These are phyloP conservation scores for Thraustochytrium striatum DNA, from an alignment of 352 stramenopile genomes.

Conservation along the genomic window DNA sequence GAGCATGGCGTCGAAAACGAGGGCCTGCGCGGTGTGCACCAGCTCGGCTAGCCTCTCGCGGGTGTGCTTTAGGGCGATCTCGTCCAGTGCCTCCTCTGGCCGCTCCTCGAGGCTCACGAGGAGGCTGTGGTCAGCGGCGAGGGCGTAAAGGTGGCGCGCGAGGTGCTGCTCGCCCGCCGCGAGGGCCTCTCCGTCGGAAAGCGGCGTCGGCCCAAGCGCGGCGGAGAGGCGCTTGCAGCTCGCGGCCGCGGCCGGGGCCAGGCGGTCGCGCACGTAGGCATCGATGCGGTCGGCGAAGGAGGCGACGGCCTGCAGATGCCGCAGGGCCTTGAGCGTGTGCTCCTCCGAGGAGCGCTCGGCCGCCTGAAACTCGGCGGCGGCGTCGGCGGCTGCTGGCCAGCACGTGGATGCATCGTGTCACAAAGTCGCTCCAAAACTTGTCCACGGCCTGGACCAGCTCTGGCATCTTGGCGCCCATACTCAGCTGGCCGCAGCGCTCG, in stretches of 20 bases:
- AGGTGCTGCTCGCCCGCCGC: no score
- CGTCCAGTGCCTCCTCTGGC: not conserved
- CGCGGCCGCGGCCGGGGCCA: not conserved
- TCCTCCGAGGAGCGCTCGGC: slow-evolving; percentile 16
- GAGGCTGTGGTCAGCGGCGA: not conserved
- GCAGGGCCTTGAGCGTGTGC: not conserved
- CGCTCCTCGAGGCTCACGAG: not conserved
- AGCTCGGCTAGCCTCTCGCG: not conserved
- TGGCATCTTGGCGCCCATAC: not conserved
- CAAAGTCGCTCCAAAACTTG: slow-evolving; percentile 35
- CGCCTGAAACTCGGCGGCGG: not conserved
- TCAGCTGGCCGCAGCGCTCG: not conserved
- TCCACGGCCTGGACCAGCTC: not conserved
- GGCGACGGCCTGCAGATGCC: not conserved
- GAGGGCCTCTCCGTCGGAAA: no score
- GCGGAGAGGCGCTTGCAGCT: not conserved
- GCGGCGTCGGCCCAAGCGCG: no score
- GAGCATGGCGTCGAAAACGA: slow-evolving; percentile 26
- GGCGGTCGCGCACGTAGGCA: not conserved
- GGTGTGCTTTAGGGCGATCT: not conserved
- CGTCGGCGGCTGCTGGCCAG: not conserved
- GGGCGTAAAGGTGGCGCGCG: not conserved
- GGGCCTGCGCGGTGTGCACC: not conserved
- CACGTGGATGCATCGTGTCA: slow-evolving; percentile 2
- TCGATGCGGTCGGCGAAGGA: not conserved